These are phyloP conservation scores for Datura wrightii DNA, from an alignment of 257 asterid genomes.

Conservation along the genomic window DNA sequence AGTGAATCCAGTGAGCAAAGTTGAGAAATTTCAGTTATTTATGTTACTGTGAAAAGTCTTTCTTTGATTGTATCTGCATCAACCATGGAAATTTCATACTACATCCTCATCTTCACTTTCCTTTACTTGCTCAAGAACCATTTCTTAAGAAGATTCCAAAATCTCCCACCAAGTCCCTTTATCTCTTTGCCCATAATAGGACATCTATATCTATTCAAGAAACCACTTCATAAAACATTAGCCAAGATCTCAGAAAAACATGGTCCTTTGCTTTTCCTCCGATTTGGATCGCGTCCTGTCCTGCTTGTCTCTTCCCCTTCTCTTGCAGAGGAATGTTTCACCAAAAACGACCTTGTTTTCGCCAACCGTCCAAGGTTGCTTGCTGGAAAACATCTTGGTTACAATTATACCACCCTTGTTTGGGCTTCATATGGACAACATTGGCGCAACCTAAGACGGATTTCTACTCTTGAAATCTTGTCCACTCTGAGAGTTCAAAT, in stretches of 20 bases:
- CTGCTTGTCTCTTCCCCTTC: slow-evolving; percentile 69
- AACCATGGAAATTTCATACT: slow-evolving; percentile 36
- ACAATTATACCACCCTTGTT: slow-evolving; percentile 63
- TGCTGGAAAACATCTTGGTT: slow-evolving; percentile 69
- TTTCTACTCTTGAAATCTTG: slow-evolving; percentile 45
- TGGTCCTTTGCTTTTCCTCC: slow-evolving; percentile 68
- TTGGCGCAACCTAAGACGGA: slow-evolving; percentile 52
- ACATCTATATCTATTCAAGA: slow-evolving; percentile 62
- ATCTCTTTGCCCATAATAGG: slow-evolving; percentile 70
- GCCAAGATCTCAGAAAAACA: slow-evolving; percentile 48
- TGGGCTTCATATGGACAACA: slow-evolving; percentile 59
- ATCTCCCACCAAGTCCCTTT: slow-evolving; percentile 73
- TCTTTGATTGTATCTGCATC: not conserved
- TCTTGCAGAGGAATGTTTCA: slow-evolving; percentile 66
- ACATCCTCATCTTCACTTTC: slow-evolving; percentile 31
- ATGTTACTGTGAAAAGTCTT: not conserved
- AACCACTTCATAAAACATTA: slow-evolving; percentile 64
- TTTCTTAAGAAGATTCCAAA: slow-evolving; percentile 46
- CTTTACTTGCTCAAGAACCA: slow-evolving; percentile 37
- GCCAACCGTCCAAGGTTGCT: slow-evolving; percentile 77
- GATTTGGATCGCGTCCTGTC: slow-evolving; percentile 62
- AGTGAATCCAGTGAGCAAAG: too few species aligned
- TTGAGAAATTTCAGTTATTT: not conserved
- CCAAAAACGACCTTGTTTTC: slow-evolving; percentile 59
- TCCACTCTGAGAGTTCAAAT: slow-evolving; percentile 43